Base-by-base conservation (phyloP, 352 stramenopile genomes). In the Globisporangium parvum region DNA sequence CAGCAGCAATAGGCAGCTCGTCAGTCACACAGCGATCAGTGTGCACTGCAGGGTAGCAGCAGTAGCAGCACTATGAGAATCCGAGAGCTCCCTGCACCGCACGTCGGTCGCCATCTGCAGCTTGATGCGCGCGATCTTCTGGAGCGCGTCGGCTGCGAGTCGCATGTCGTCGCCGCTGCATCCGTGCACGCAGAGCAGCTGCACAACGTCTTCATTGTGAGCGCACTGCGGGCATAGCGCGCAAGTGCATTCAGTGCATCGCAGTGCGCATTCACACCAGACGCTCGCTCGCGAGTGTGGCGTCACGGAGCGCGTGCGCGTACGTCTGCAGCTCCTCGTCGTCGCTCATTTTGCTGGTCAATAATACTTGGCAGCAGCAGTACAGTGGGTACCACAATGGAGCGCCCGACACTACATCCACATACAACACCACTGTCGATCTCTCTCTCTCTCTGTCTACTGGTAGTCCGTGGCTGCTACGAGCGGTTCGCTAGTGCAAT, bases 401-500 rank as follows among this genome's bases (percentile, higher is more conserved):
- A 45, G 18, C 18, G 39, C 21, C 18, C 41, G 6, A 11, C 11
- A 12, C 18, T 47, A 51, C n/a, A 42, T 2, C 33, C 24, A 24
- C 31, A 28, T 8, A 47, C 31, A 37, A 8, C 31, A 8, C 12
- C 31, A 8, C 39, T n/a, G 14, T 44, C 39, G 14, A 12, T 44
- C 15, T 14, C 31, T 20, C 15, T 44, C 8, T 41, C 37, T 17
- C 37, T 41, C 37, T 41, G 37, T 41, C 17, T 17, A 41, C 26
- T 31, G 11, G 17, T 41, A 41, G n/a, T 45, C 21, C 0, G 0
- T 45, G 18, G 20, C 18, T 3, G 15, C 40, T 67, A 69, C 17
- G 74, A 55, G 23, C 81, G 80, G 61, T 82, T 91, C 23, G 62
- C 73, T 71, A 93, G 87, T 39, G 83, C 83, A 35, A 90, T 68